Base-by-base conservation (phyloP, 2,329 filamentous ascomycete species). In the Aspergillus costaricaensis region DNA sequence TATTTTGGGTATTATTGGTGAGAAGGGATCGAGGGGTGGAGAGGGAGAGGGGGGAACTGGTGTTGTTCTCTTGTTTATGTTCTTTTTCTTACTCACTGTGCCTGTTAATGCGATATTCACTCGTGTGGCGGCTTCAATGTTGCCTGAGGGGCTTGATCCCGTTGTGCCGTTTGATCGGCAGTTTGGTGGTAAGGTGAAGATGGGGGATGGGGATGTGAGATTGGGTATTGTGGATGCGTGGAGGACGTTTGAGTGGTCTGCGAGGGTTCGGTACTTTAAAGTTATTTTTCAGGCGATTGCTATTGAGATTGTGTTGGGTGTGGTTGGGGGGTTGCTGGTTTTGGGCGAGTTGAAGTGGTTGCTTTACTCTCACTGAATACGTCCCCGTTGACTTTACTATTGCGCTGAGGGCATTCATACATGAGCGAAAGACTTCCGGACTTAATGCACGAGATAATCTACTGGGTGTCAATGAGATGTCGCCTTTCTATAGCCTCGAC, bases 151-250 rank as follows among this genome's bases (percentile, higher is more conserved):
- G n/a, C 85, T 92, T 66, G 89, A 96, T 77, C 87, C 91, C 27
- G 90, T 97, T 64, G 88, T 98, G 38, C 89, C 91, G 27, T 96
- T 97, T 70, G 93, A 98, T 81, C 90, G 92, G 66, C 89, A 88
- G 21, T 95, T 96, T 71, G 86, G 84, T 64, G 91, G 91, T 67
- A 89, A 88, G 72, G 86, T 94, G 27, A 85, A 89, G 65, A 88
- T 90, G 17, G 85, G 90, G 57, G 85, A 83, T 65, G 90, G 90
- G 57, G 85, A 83, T 65, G 90, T 91, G 66, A 88, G 85, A 65
- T 83, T 91, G 62, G 85, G 89, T 39, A 84, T 94, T 70, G 74
- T 85, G 53, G 89, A 94, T 68, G 92, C 92, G 0, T 93, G 92
- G 91, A 83, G 81, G 67, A 91, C 86, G 41, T 93, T 96, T 75